phyloP scores from a whole-genome alignment of 176 grass and related monocot genomes.

The Canna indica region DNA sequence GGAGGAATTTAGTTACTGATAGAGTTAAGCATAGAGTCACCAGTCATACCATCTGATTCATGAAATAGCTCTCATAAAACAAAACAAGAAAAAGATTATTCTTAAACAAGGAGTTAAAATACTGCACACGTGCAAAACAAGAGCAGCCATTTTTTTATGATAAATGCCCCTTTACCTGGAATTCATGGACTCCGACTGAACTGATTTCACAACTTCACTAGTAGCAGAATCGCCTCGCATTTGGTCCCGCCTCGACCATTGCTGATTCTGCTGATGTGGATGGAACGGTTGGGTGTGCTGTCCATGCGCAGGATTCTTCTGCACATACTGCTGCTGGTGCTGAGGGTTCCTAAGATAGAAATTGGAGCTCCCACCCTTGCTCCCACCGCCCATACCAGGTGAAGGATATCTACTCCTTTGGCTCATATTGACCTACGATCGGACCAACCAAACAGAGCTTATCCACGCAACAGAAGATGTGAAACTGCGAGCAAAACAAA shows the following conservation, averaged over 20 bases:
- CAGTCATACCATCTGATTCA: too few relatives aligned
- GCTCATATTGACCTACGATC: background rate
- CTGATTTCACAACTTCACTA: background rate
- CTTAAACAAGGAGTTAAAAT: too few relatives aligned
- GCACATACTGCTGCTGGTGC: slow-evolving; percentile 15
- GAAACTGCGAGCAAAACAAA: too few relatives aligned
- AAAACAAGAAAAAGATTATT: too few relatives aligned
- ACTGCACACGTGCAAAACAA: background rate
- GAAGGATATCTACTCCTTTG: slow-evolving; percentile 11
- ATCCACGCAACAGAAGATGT: background rate
- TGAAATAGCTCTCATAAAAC: too few relatives aligned
- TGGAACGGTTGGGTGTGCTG: background rate
- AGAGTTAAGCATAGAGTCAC: too few relatives aligned
- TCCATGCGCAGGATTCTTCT: background rate
- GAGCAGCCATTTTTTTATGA: background rate
- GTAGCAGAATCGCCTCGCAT: background rate
- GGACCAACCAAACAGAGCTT: background rate
- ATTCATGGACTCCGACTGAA: background rate
- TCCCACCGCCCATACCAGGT: background rate
- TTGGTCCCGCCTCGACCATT: slow-evolving; percentile 10
- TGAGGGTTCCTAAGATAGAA: background rate
- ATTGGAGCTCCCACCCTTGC: background rate
- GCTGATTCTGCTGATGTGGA: slow-evolving; percentile 1
- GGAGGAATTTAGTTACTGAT: too few relatives aligned
- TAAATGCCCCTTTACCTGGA: background rate